Base-by-base conservation (phyloP, 139 green algal genomes). In the Volvox reticuliferus region DNA sequence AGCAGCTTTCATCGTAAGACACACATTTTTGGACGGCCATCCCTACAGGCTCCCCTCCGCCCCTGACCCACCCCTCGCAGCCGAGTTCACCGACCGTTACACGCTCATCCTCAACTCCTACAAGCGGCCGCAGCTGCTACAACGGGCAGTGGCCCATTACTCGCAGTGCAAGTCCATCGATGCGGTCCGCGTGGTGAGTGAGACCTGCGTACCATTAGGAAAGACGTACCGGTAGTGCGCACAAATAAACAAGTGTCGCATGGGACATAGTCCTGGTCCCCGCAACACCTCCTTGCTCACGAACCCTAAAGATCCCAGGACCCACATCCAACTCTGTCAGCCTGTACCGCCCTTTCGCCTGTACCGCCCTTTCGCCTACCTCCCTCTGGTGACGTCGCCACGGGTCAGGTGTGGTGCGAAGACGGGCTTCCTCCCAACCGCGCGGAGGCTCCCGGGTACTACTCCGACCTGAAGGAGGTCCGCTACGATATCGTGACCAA, bases 41-140 rank as follows among this genome's bases (percentile, higher is more conserved):
- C 65, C 65, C 3, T 73, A 30, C 65, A n/a, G n/a, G n/a, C n/a
- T n/a, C n/a, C n/a, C n/a, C 65, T 28, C 24, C 9, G 21, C 6
- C 24, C 65, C 69, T 71, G 28, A 28, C 84, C 84, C 69, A 1
- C 36, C 35, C 69, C 26, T 44, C 36, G n/a, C 86, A 93, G 91
- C 62, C 6, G 35, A 87, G 63, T 82, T 87, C 79, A 35, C 89
- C 16, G 88, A 93, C 84, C 88, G 82, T 33, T 92, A 92, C 77
- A 96, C 94, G 22, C 69, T 96, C n/a, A 86, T 96, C 22, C 61
- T 96, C 37, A 96, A 96, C 83, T 95, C 94, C 35, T 96, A 93
- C 86, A 88, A 93, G 79, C 86, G 94, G 26, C 89, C 33, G 18
- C 76, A 94, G 73, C 79, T 93, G 88, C 86, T 95, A 30, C 77